Base-by-base conservation (phyloP, 2,329 filamentous ascomycete species). In the Apiospora malaysiana region DNA sequence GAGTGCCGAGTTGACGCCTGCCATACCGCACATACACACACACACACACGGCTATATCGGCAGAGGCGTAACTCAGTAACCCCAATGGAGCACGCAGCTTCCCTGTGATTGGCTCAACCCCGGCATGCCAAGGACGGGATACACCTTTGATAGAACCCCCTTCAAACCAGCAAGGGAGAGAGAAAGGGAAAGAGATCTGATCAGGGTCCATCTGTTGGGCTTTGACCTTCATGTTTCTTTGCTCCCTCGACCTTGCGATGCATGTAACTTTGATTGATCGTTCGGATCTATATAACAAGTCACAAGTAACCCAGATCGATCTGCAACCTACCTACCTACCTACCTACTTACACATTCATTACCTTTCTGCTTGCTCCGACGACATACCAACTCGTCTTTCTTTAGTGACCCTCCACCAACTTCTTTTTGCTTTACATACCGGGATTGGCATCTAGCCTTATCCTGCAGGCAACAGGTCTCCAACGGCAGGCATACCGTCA, bases 1-100 rank as follows among this genome's bases (percentile, higher is more conserved):
- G n/a, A n/a, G n/a, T n/a, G n/a, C 42, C 4, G 42, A 43, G 42
- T 43, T 43, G 42, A 43, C 42, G 42, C 42, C 42, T 8, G 42
- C 42, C 9, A 12, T 12, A n/a, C n/a, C n/a, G n/a, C n/a, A n/a
- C n/a, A n/a, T n/a, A n/a, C n/a, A n/a, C n/a, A n/a, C n/a, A 12
- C 42, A 8, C 42, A 45, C 42, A 42, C 51, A 63, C 56, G 56
- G 56, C 56, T 63, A 63, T 63, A 37, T 40, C 56, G 56, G 56
- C 56, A 63, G 32, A 40, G 32, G n/a, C 18, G 18, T n/a, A 63
- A 40, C 56, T 12, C 18, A 16, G 8, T 21, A 59, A 21, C 25
- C 47, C 51, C 51, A 63, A 63, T 63, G 56, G 56, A 63, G 56
- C 56, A 63, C 4, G 4, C 18, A 10, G 32, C 56, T 18, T 2